These are phyloP conservation scores for Paspalum notatum DNA, from an alignment of 176 grass and related monocot genomes.

Conservation along the genomic window DNA sequence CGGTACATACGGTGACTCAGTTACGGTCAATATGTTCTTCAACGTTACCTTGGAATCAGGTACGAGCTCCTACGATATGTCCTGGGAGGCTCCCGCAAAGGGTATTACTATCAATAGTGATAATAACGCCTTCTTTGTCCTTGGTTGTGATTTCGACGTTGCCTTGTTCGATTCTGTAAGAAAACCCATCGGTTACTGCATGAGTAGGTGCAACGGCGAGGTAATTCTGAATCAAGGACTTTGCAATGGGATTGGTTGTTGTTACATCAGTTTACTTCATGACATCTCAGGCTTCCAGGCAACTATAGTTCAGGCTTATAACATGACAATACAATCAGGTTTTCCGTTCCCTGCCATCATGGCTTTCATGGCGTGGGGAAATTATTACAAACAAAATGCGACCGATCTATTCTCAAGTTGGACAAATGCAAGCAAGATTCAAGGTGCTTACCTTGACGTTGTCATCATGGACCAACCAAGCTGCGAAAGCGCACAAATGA, in stretches of 20 bases:
- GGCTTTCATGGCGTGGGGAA: background rate
- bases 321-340: background rate
- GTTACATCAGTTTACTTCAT: background rate
- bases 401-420: background rate
- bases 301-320: background rate
- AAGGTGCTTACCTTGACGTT: fast-evolving
- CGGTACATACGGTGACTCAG: fast-evolving
- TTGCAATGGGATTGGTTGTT: conserved; percentile 30
- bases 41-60: background rate
- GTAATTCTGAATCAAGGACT: background rate
- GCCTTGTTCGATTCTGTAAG: background rate
- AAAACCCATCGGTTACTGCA: background rate
- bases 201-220: background rate
- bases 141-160: conserved; percentile 5
- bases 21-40: background rate
- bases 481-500: conserved; percentile 11
- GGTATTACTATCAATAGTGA: fast-evolving
- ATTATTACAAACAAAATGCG: background rate
- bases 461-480: conserved; percentile 41
- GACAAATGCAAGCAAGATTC: background rate
- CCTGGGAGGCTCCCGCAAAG: background rate
- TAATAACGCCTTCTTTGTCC: background rate
- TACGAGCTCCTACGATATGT: background rate
- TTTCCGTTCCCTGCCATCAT: background rate
- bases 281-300: background rate